phyloP scores from a whole-genome alignment of 169 alveolate species.

The Cytauxzoon felis region DNA sequence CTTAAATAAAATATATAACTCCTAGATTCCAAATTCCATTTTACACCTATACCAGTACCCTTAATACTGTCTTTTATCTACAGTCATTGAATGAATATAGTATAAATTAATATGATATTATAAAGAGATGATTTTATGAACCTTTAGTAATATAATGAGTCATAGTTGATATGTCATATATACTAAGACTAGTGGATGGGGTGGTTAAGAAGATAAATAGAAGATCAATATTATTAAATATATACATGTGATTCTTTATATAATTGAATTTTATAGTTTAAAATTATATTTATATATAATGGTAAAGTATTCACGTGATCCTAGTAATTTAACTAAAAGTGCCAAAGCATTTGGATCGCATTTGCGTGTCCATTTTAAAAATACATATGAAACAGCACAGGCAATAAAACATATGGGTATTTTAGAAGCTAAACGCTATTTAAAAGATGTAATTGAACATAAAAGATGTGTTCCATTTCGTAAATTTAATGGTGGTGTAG shows the following conservation, averaged over 20 bases:
- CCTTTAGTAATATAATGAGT: too few species aligned
- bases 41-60: too few species aligned
- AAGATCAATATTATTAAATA: neutral
- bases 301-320: conserved; percentile 66
- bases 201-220: neutral
- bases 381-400: conserved; percentile 93
- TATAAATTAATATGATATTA: too few species aligned
- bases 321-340: conserved; percentile 53
- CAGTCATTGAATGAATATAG: too few species aligned
- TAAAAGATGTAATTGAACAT: conserved; percentile 93
- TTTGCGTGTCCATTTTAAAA: conserved; percentile 92
- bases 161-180: too few species aligned
- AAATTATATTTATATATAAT: conserved; percentile 23
- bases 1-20: too few species aligned
- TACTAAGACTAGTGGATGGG: neutral
- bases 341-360: conserved; percentile 79
- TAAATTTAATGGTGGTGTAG: conserved; percentile 93
- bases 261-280: neutral
- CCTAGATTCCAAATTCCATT: too few species aligned
- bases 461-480: conserved; percentile 95
- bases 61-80: too few species aligned
- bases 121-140: too few species aligned
- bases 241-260: neutral
- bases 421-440: conserved; percentile 87
- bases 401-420: conserved; percentile 94